phyloP scores from a whole-genome alignment of 2,329 filamentous ascomycete species.

The Ceratocystis smalleyi region DNA sequence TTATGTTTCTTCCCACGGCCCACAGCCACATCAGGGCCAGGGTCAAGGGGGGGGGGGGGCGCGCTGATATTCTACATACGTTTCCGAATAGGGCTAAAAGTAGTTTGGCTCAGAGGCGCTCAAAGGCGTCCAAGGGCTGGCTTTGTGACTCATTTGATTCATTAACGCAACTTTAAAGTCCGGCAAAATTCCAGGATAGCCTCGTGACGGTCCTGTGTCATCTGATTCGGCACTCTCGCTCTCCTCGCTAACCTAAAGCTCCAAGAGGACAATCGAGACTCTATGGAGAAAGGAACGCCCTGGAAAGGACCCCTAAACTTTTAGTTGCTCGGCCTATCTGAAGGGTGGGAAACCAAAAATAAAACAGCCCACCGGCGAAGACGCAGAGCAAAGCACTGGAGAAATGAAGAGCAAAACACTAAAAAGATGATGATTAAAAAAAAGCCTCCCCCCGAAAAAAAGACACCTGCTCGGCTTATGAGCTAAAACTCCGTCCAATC shows the following conservation, averaged over 20 bases:
- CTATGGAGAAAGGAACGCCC: background rate
- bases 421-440: background rate
- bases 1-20: no score
- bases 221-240: background rate
- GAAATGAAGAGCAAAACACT: background rate
- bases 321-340: background rate
- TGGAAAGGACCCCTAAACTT: background rate
- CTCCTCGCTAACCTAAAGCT: background rate
- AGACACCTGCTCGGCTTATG: slow-evolving; percentile 2
- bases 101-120: background rate
- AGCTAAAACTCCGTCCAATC: no score
- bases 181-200: background rate
- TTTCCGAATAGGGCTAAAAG: background rate
- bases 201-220: background rate
- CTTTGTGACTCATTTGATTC: background rate
- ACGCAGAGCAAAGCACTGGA: background rate
- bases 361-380: background rate
- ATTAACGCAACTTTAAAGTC: background rate
- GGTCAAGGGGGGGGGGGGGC: background rate
- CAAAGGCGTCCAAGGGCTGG: background rate
- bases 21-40: background rate
- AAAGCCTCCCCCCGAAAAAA: no score
- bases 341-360: no score
- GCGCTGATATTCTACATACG: background rate
- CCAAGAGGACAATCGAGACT: background rate